phyloP scores from a whole-genome alignment of 2,329 filamentous ascomycete genomes.

The Daldinia sp. region DNA sequence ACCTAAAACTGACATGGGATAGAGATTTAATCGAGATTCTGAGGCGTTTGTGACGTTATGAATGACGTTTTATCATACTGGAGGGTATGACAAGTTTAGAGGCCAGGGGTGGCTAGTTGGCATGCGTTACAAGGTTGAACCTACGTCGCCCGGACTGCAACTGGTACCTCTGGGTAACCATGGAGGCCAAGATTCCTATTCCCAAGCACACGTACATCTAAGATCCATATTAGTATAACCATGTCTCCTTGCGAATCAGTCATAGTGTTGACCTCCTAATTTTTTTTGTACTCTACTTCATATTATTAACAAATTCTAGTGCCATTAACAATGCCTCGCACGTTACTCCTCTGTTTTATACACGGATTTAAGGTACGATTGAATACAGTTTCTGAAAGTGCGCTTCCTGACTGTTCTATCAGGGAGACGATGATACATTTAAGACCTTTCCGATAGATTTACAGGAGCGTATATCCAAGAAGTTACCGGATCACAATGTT shows the following conservation, averaged over 20 bases:
- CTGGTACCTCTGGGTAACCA: neutral
- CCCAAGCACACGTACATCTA: neutral
- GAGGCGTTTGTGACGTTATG: slow-evolving; percentile 40
- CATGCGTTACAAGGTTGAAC: neutral
- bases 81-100: slow-evolving; percentile 36
- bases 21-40: slow-evolving; percentile 17
- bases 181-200: neutral
- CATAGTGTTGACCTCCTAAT: neutral
- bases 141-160: neutral
- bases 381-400: slow-evolving; percentile 8
- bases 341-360: slow-evolving; percentile 77
- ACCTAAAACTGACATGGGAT: slow-evolving; percentile 9
- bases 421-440: slow-evolving; percentile 79
- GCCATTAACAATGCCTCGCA: slow-evolving; percentile 58
- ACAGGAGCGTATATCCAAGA: slow-evolving; percentile 66
- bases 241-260: neutral
- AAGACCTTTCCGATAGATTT: slow-evolving; percentile 74
- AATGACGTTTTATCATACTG: slow-evolving; percentile 42
- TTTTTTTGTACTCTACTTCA: neutral
- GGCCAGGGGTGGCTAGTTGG: neutral
- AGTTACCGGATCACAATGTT: slow-evolving; percentile 71
- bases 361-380: slow-evolving; percentile 76
- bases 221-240: neutral
- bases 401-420: slow-evolving; percentile 17
- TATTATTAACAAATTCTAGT: neutral